Conservation (phyloP, 2,329 filamentous ascomycete species). For the Coccinonectria pachysandricola region DNA sequence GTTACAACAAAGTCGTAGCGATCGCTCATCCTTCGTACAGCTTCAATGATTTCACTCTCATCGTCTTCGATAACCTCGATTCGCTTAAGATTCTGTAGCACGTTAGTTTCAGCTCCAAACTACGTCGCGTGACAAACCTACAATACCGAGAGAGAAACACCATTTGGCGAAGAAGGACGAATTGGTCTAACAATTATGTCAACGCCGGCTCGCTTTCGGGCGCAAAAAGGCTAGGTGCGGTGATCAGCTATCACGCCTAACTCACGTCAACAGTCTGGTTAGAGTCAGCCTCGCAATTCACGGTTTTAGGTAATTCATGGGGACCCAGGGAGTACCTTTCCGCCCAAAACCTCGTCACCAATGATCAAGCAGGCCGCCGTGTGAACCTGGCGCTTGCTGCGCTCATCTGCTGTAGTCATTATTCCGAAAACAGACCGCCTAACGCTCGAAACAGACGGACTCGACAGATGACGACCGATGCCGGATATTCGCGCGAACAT, state of each 20-base stretch:
- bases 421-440: conserved; percentile 16
- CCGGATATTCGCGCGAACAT: conserved; percentile 75
- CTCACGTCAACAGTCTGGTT: conserved; percentile 30
- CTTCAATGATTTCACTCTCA: conserved; percentile 81
- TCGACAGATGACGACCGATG: conserved; percentile 56
- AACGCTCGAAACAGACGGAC: conserved; percentile 24
- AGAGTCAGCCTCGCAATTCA: conserved; percentile 8
- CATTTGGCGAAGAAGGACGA: conserved; percentile 55
- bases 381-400: conserved; percentile 60
- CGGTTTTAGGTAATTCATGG: too few species aligned
- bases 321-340: too few species aligned
- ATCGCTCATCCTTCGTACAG: conserved; percentile 73
- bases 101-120: conserved; percentile 1
- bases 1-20: conserved; percentile 94
- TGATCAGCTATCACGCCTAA: too few species aligned
- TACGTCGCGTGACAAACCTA: conserved; percentile 21
- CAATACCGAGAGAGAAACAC: conserved; percentile 52
- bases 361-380: conserved; percentile 92
- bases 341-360: conserved; percentile 91
- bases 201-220: too few species aligned
- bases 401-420: conserved; percentile 40
- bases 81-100: conserved; percentile 57
- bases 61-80: conserved; percentile 93
- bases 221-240: too few species aligned
- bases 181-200: conserved; percentile 53